These are phyloP conservation scores for Euphrasia confusa DNA, from an alignment of 257 asterid genomes.

Conservation along the genomic window DNA sequence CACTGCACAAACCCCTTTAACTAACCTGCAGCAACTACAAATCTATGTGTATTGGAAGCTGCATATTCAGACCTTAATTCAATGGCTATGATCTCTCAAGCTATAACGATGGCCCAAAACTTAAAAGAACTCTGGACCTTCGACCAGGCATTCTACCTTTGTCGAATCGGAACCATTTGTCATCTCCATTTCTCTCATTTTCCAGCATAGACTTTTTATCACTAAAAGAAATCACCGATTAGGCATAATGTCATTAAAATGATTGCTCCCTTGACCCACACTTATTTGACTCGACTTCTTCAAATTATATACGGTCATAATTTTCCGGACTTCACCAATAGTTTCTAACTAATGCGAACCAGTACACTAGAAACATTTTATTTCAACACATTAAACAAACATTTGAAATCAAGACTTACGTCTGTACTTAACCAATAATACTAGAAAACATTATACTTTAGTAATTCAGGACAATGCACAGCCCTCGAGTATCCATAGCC, in stretches of 20 bases:
- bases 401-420: not conserved
- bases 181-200: not conserved
- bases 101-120: not conserved
- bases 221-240: not conserved
- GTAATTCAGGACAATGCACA: not conserved
- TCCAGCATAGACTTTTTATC: not conserved
- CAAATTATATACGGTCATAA: not conserved
- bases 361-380: not conserved
- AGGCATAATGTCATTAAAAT: not conserved
- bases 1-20: not conserved
- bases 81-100: not conserved
- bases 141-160: too few species aligned
- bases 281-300: not conserved
- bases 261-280: not conserved
- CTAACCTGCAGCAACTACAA: not conserved
- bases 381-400: not conserved
- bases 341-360: not conserved
- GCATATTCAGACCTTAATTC: not conserved
- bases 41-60: too few species aligned
- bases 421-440: not conserved
- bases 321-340: not conserved
- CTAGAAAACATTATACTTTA: not conserved
- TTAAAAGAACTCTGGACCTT: not conserved
- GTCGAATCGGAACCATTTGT: not conserved
- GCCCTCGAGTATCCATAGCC: not conserved